Conservation (phyloP, 495 filamentous ascomycete species). For the Xylaria curta region DNA sequence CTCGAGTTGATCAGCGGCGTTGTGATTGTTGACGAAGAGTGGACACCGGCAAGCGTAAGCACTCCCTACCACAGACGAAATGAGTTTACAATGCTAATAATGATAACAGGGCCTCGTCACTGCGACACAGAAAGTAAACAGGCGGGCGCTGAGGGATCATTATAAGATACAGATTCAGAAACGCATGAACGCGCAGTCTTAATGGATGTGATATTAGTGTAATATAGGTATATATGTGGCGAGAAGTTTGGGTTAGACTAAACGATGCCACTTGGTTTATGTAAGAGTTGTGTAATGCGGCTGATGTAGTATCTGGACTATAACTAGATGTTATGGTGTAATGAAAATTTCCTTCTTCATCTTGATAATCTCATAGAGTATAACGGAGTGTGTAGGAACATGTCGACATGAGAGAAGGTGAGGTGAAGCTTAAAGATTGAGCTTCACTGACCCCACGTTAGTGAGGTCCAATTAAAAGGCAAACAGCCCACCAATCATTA, state of each 20-base stretch:
- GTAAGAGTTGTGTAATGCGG: constrained; percentile 8
- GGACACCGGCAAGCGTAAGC: constrained; percentile 67
- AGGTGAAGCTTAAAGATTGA: background rate
- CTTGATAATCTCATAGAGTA: background rate
- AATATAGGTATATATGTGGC: constrained; percentile 2
- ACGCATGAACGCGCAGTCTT: constrained; percentile 42
- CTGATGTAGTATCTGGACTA: constrained; percentile 2
- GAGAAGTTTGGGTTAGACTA: background rate
- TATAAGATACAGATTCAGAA: constrained; percentile 63
- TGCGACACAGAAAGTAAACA: constrained; percentile 68
- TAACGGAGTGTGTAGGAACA: background rate
- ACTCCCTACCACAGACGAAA: background rate
- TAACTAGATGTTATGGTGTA: background rate
- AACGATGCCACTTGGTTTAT: background rate
- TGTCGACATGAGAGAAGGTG: background rate
- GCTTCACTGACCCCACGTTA: background rate
- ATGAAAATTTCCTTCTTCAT: background rate
- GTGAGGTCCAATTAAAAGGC: background rate
- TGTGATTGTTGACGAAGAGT: constrained; percentile 68
- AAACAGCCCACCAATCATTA: background rate
- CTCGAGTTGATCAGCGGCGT: constrained; percentile 67
- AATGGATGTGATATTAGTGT: background rate
- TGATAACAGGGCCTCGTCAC: constrained; percentile 60
- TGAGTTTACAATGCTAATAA: constrained; percentile 32
- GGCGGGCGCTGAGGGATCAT: constrained; percentile 57